phyloP scores from a whole-genome alignment of 345 rosid species.

The Conringia planisiliqua region DNA sequence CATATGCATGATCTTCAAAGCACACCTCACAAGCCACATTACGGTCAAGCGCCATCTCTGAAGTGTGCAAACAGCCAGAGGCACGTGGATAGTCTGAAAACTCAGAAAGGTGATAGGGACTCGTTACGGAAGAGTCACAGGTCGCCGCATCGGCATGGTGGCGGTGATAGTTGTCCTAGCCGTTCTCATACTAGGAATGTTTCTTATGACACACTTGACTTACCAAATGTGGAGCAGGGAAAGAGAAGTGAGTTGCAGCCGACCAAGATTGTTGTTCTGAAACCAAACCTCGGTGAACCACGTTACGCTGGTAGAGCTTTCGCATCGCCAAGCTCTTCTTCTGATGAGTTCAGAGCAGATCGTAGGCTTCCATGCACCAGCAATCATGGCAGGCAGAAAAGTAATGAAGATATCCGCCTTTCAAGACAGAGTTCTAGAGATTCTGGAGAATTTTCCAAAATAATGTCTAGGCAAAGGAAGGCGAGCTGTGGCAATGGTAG shows the following conservation, averaged over 20 bases:
- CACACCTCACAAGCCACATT: constrained; percentile 40
- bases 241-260: constrained; percentile 45
- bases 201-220: constrained; percentile 32
- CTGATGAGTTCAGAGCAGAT: constrained; percentile 46
- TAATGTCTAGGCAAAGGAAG: constrained; percentile 65
- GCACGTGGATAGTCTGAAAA: constrained; percentile 27
- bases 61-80: constrained; percentile 40
- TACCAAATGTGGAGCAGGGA: constrained; percentile 41
- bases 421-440: constrained; percentile 60
- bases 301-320: constrained; percentile 40
- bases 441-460: constrained; percentile 63
- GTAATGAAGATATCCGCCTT: constrained; percentile 40
- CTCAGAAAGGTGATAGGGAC: constrained; percentile 43
- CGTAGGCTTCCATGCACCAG: constrained; percentile 41
- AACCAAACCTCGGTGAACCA: constrained; percentile 71
- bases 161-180: constrained; percentile 34
- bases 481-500: constrained; percentile 34
- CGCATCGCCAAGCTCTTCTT: constrained; percentile 53
- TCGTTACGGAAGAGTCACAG: constrained; percentile 31
- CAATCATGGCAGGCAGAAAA: constrained; percentile 42
- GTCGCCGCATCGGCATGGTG: constrained; percentile 34
- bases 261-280: constrained; percentile 86
- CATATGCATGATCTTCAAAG: constrained; percentile 69
- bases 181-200: constrained; percentile 34
- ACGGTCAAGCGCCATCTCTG: constrained; percentile 39